Base-by-base conservation (phyloP, 495 filamentous ascomycete species). In the Corynascus novoguineensis region DNA sequence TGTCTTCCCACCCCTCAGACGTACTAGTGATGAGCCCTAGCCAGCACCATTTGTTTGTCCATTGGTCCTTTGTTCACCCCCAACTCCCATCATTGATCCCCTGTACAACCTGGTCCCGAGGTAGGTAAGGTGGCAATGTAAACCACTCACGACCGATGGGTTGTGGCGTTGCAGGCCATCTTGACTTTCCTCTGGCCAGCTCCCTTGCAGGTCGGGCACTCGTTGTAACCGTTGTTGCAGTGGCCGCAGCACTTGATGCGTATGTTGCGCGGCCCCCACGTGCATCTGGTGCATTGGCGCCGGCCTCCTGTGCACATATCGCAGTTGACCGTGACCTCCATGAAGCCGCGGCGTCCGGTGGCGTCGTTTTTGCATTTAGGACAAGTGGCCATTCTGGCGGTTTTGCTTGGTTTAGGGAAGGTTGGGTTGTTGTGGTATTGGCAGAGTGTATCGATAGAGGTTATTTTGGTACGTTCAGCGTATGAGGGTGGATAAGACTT, bases 201-300 rank as follows among this genome's bases (percentile, higher is more conserved):
- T 9, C 46, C 46, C 0, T 24, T 32, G 46, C 46, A 50, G 15
- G 17, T 4, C 28, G 4, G 11, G 46, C 46, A 50, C 17, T 34
- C 14, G 28, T 34, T 34, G 8, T 21, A 21, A 10, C 46, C 46
- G 28, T 28, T 17, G 29, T 17, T 34, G 46, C 46, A 50, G 1
- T 5, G 2, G 29, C 46, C 46, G 46, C 46, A 50, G 46, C 46
- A 50, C 46, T 34, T 34, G 17, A 50, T n/a, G n/a, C 32, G 28
- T 2, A 50, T 15, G 46, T 34, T 31, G 46, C 28, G n/a, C 0
- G 29, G 46, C 14, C 46, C 46, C 17, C 28, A 31, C 6, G 46
- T 50, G 46, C 46, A 50, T 7, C n/a, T 17, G 1, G 4, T 11
- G 46, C 46, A 50, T n/a, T 17, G 46, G 46, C 46, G 28, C 25